phyloP scores from a whole-genome alignment of 805 yeast species.

The Candida schatavii region DNA sequence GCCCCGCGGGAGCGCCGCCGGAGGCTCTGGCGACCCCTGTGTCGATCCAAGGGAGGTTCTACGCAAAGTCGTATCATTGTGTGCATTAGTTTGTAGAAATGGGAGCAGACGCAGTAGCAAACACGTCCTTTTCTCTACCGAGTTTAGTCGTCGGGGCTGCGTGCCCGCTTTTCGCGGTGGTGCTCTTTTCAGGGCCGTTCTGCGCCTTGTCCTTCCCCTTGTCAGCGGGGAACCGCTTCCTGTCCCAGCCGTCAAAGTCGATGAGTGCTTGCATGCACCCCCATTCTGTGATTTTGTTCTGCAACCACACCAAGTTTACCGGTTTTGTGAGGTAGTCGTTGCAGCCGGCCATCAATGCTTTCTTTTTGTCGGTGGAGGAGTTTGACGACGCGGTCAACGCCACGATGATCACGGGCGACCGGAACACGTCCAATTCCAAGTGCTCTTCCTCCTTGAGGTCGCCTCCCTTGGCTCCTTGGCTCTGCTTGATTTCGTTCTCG shows the following conservation, averaged over 20 bases:
- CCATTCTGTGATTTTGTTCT: constrained; percentile 94
- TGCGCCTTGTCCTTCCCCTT: no score
- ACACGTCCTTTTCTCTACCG: no score
- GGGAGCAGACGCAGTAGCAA: no score
- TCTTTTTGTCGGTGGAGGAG: constrained; percentile 77
- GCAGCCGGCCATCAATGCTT: constrained; percentile 95
- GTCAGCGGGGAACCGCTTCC: constrained; percentile 11
- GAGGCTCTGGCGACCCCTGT: no score
- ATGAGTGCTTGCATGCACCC: constrained; percentile 98
- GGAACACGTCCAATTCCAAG: constrained; percentile 60
- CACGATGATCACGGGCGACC: constrained; percentile 95
- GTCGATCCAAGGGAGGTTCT: no score
- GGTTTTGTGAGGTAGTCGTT: constrained; percentile 96
- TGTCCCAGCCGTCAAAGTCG: constrained; percentile 90
- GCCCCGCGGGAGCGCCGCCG: no score
- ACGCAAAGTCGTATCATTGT: no score
- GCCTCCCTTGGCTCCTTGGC: constrained; percentile 17
- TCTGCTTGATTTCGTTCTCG: constrained; percentile 30
- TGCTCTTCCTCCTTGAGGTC: constrained; percentile 45
- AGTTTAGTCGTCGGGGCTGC: no score
- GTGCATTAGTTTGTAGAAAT: no score
- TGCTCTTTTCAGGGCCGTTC: no score
- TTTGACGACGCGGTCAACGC: constrained; percentile 90
- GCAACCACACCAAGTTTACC: constrained; percentile 89
- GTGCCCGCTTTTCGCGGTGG: no score